Conservation (phyloP, 495 filamentous ascomycete species). For the Xylaria bambusicola region DNA sequence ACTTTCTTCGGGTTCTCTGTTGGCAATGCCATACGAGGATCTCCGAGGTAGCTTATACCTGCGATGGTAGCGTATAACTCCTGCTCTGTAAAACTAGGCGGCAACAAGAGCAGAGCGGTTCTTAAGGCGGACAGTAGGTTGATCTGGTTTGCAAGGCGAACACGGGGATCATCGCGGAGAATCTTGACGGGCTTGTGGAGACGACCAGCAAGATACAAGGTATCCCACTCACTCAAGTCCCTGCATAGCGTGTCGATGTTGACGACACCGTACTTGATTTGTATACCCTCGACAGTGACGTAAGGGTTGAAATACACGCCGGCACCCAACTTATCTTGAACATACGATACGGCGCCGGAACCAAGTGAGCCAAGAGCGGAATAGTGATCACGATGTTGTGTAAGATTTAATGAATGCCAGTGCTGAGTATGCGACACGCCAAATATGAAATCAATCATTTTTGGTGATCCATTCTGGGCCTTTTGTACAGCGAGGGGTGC, state of each 20-base stretch:
- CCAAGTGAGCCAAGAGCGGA: constrained; percentile 82
- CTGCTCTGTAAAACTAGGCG: constrained; percentile 79
- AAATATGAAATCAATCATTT: constrained; percentile 99
- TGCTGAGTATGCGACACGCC: constrained; percentile 94
- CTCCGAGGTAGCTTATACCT: constrained; percentile 88
- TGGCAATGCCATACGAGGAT: constrained; percentile 85
- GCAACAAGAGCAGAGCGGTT: constrained; percentile 83
- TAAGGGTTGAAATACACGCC: constrained; percentile 98
- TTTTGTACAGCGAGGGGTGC: constrained; percentile 74
- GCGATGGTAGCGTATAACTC: constrained; percentile 88
- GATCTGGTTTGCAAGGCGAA: constrained; percentile 90
- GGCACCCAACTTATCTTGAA: constrained; percentile 87
- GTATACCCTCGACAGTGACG: constrained; percentile 89
- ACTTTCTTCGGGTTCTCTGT: constrained; percentile 94
- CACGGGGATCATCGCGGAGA: constrained; percentile 84
- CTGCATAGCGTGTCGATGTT: constrained; percentile 83
- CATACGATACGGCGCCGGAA: constrained; percentile 74
- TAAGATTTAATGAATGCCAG: constrained; percentile 91
- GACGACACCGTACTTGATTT: constrained; percentile 97
- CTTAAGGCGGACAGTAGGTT: constrained; percentile 90
- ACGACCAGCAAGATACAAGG: constrained; percentile 89
- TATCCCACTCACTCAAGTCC: constrained; percentile 88
- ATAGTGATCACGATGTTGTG: constrained; percentile 89
- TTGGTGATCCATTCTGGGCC: constrained; percentile 80
- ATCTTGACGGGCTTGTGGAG: constrained; percentile 98